Evolutionary conservation across 2,329 filamentous ascomycete genomes (phyloP), one percentile per base, ranked within the genome.

Genomic region (Botrytis porri): DNA sequence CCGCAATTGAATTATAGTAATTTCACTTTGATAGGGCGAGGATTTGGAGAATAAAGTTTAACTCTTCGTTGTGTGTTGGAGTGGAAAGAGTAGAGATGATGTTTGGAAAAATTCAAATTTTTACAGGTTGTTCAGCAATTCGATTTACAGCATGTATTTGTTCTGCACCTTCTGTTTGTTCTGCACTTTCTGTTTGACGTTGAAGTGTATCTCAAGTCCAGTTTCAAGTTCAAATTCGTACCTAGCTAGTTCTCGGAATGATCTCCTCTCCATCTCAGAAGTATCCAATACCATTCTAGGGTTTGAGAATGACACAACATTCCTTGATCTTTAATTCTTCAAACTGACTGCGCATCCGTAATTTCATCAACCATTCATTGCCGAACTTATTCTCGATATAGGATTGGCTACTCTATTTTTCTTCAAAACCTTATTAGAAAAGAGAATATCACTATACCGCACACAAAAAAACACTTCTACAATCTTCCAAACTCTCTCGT

Each of bases 11-110:
- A 51, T 0, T 51, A 51, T 7, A 51, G 10, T 51, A 14, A 14
- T 1, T 14, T 51, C 22, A 6, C 0, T 7, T 6, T 25, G 1
- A 14, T n/a, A n/a, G 10, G 48, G 22, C 0, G n/a, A n/a, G 10
- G 5, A 1, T 51, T n/a, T n/a, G 22, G 48, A n/a, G 10, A 51
- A 12, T 14, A 51, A 14, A n/a, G 22, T n/a, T n/a, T 14, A n/a
- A n/a, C 10, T 10, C 14, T 25, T 51, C 14, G 10, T 51, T n/a
- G 4, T n/a, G 10, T 51, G 22, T n/a, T 51, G 1, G 10, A 51
- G 45, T 51, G 45, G 45, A 1, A 51, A 25, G 45, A 51, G 45
- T 12, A 25, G 43, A 51, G 22, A 4, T 51, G 10, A 45, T 45
- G 43, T 9, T 9, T 22, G 20, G 7, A 9, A 22, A 2, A 8